These are phyloP conservation scores for Kodamaea anthophila DNA, from an alignment of 1,139 yeast species.

Conservation along the genomic window DNA sequence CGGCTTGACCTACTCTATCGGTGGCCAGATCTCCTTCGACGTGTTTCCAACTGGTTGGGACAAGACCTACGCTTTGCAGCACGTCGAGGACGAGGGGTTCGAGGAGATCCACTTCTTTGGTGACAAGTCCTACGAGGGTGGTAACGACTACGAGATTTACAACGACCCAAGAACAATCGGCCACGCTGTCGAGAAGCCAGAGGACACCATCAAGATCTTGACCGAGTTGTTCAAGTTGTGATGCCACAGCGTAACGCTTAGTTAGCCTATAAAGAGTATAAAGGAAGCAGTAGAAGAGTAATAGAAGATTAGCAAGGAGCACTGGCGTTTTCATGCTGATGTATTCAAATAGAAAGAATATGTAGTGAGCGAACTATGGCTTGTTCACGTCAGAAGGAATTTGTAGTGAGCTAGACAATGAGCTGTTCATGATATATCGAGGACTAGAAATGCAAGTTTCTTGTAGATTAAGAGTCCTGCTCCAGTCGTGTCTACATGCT, in stretches of 20 bases:
- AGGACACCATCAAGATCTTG: conserved; percentile 79
- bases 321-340: too few relatives aligned
- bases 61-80: conserved; percentile 95
- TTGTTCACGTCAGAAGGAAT: too few relatives aligned
- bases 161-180: conserved; percentile 89
- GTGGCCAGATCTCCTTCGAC: conserved; percentile 98
- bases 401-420: too few relatives aligned
- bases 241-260: conserved; percentile 1
- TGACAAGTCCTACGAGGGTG: conserved; percentile 95
- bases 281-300: too few relatives aligned
- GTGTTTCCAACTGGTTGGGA: conserved; percentile 99
- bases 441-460: too few relatives aligned
- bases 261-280: background rate
- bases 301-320: too few relatives aligned
- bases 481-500: too few relatives aligned
- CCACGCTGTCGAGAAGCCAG: conserved; percentile 85
- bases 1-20: conserved; percentile 91
- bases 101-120: conserved; percentile 94
- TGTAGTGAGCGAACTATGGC: too few relatives aligned
- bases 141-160: conserved; percentile 97
- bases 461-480: too few relatives aligned
- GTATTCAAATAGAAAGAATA: conserved; percentile 2
- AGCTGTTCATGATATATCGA: too few relatives aligned
- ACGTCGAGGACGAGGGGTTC: conserved; percentile 80
- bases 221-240: conserved; percentile 65